Evolutionary conservation across 2,329 filamentous ascomycete species (phyloP), one percentile per base, ranked within the genome.

Genomic region (Tothia fuscella): DNA sequence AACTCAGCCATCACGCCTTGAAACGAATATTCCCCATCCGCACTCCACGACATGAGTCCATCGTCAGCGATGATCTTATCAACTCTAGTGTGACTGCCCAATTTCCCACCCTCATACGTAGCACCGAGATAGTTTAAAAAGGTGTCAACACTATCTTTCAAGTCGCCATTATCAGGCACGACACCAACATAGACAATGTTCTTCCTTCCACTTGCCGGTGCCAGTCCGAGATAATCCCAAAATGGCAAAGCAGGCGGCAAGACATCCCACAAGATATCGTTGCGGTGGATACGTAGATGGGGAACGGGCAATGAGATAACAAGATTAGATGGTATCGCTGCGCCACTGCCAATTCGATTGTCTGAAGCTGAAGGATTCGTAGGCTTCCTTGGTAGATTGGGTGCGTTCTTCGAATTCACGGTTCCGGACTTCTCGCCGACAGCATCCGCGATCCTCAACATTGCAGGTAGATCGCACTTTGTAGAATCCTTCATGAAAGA

Each of bases 191-290:
- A 72, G 26, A 72, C 69, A 22, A 91, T 64, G 46, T 89, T 75
- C 56, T 93, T 93, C 6, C 67, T 54, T 0, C 82, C 81, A 45
- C 75, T 75, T 6, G 75, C 74, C 3, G 85, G 85, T 2, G 76
- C 76, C 2, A 93, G 67, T 0, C 83, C 82, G 14, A 93, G 64
- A 35, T 79, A 78, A 54, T 91, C 84, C 86, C 85, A 93, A 53
- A 91, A 93, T 1, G 71, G 64, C 16, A 89, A 64, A 0, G 82
- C 80, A 1, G 83, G 74, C 2, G 85, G 82, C 17, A 89, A 65
- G 29, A 93, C 67, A 9, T 86, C 84, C 43, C 87, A 71, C 36
- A 72, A 74, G 2, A 71, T 70, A 29, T 86, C 80, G 16, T 77
- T 74, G 41, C 84, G 71, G 37, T 79, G 78, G 9, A 93, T 66